A percentile compares a stretch with the other conserved stretches of the same genome.
Evolutionary conservation across 2,329 filamentous ascomycete species (phyloP).

Genomic region (Pseudogymnoascus sp.): DNA sequence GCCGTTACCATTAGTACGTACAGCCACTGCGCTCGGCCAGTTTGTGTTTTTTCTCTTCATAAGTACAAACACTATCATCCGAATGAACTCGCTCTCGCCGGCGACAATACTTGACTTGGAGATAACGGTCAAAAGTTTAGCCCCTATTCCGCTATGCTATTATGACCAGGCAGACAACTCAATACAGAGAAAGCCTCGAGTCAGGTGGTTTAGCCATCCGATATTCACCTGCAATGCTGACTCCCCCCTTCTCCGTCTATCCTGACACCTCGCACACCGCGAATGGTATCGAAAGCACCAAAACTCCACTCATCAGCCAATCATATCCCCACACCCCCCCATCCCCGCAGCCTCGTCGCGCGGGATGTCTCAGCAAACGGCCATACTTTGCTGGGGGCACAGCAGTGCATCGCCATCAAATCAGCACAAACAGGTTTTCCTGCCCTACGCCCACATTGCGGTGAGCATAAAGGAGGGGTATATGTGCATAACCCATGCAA

Average conservation of each 20-base stretch:
- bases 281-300: not conserved
- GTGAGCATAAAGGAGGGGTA: slow-evolving; percentile 5
- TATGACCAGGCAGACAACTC: not conserved
- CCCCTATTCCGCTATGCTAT: not conserved
- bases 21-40: not conserved
- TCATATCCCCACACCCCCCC: not conserved
- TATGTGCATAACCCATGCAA: not conserved
- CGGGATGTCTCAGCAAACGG: not conserved
- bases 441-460: not conserved
- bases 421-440: not conserved
- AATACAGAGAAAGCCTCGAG: not conserved
- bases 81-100: not conserved
- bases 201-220: not conserved
- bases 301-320: not conserved
- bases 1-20: not conserved
- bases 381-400: not conserved
- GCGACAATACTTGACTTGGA: not conserved
- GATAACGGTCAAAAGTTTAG: not conserved
- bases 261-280: not conserved
- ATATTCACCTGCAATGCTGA: not conserved
- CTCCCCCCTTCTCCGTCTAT: not conserved
- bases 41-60: not conserved
- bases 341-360: not conserved
- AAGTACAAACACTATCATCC: not conserved
- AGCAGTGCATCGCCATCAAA: not conserved